A percentile compares a stretch with the other conserved stretches of the same genome.
Evolutionary conservation across 2,329 filamentous ascomycete species (phyloP).

Genomic region (Venturia carpophila): DNA sequence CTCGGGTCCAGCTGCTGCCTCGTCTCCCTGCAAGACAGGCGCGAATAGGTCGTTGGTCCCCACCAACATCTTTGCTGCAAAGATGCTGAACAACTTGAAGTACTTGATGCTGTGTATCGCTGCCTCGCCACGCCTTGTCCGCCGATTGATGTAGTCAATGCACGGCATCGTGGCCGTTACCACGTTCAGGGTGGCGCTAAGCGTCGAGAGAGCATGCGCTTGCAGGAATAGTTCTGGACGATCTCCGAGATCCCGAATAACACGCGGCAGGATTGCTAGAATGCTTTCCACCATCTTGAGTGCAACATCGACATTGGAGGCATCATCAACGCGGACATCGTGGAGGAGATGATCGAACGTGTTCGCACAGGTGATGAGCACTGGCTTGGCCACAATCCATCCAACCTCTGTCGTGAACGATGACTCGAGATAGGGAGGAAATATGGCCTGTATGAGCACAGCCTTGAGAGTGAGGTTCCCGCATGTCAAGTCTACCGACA

Average conservation of each 20-base stretch:
- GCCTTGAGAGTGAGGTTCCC: constrained; percentile 42
- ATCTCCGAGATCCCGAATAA: constrained; percentile 32
- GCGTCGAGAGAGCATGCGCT: constrained; percentile 32
- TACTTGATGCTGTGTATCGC: constrained; percentile 31
- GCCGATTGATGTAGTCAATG: constrained; percentile 41
- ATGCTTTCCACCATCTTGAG: constrained; percentile 32
- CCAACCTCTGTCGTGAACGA: constrained; percentile 39
- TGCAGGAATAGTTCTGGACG: constrained; percentile 32
- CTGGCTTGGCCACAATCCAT: constrained; percentile 46
- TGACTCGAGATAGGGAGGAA: constrained; percentile 49
- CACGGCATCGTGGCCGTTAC: constrained; percentile 35
- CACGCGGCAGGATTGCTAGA: constrained; percentile 31
- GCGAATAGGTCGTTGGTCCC: constrained; percentile 10
- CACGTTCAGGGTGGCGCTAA: constrained; percentile 35
- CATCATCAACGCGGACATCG: constrained; percentile 38
- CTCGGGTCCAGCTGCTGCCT: neutral
- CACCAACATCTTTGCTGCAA: constrained; percentile 21
- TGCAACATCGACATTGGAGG: constrained; percentile 31
- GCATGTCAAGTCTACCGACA: constrained; percentile 38
- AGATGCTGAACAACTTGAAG: constrained; percentile 35
- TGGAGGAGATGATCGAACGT: constrained; percentile 40
- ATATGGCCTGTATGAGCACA: constrained; percentile 46
- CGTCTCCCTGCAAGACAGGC: neutral
- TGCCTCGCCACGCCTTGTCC: constrained; percentile 24
- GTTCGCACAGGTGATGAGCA: constrained; percentile 41